phyloP scores from a whole-genome alignment of 1,284 basidiomycete species.

The Agaricales sp. region DNA sequence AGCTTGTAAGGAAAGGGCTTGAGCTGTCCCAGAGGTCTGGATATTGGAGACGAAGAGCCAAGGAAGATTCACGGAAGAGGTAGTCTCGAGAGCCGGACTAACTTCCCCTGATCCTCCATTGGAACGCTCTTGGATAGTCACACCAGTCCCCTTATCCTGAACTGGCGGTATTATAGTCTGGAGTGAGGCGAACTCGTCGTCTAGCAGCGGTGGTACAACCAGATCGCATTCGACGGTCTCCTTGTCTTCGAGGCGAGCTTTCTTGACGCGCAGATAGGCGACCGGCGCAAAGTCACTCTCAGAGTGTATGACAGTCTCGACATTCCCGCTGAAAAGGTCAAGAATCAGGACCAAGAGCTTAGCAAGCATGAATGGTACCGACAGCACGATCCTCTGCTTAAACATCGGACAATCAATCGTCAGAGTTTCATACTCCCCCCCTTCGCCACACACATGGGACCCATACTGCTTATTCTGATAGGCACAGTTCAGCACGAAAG shows the following conservation, averaged over 20 bases:
- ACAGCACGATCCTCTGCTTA: constrained; percentile 70
- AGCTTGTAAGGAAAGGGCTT: constrained; percentile 36
- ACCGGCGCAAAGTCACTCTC: constrained; percentile 76
- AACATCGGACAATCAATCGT: constrained; percentile 90
- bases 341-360: constrained; percentile 4
- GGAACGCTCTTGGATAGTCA: no score
- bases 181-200: constrained; percentile 20
- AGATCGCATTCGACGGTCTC: constrained; percentile 13
- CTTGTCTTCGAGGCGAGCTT: constrained; percentile 54
- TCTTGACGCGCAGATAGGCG: constrained; percentile 75
- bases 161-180: no score
- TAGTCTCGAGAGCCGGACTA: no score
- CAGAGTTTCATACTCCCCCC: constrained; percentile 95
- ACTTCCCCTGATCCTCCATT: no score
- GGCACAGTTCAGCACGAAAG: constrained; percentile 5
- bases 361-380: constrained; percentile 16
- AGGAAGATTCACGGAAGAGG: constrained; percentile 14
- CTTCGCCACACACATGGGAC: constrained; percentile 93
- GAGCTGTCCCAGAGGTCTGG: constrained; percentile 19
- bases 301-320: constrained; percentile 66
- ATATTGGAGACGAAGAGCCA: constrained; percentile 58
- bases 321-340: constrained; percentile 37
- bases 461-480: constrained; percentile 76
- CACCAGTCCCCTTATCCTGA: no score
- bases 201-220: constrained; percentile 42